Evolutionary conservation across 2,329 filamentous ascomycete species (phyloP).

Genomic region (Arachnopeziza araneosa): DNA sequence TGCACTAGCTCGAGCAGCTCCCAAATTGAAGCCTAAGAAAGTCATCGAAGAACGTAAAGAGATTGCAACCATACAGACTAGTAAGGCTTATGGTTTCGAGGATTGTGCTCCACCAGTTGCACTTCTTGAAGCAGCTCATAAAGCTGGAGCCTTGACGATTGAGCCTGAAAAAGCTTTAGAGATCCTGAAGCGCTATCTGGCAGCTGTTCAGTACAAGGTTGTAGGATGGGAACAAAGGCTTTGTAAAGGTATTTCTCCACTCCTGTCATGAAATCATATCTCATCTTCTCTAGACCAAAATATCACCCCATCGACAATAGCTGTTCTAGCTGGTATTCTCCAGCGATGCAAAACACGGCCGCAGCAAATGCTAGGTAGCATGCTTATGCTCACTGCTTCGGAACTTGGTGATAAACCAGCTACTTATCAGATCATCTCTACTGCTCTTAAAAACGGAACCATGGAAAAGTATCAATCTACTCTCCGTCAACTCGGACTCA

Average conservation of each 20-base stretch:
- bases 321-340: conserved; percentile 22
- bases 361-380: conserved; percentile 20
- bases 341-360: conserved; percentile 10
- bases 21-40: neutral
- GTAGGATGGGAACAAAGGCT: conserved; percentile 18
- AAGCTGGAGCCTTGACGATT: conserved; percentile 22
- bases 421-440: conserved; percentile 20
- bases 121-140: conserved; percentile 19
- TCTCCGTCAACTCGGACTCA: conserved; percentile 16
- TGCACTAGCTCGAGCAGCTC: neutral
- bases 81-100: conserved; percentile 8
- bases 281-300: neutral
- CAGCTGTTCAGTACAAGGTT: neutral
- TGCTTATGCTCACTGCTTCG: conserved; percentile 23
- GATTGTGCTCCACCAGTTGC: conserved; percentile 19
- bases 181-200: conserved; percentile 20
- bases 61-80: neutral
- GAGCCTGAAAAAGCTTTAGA: conserved; percentile 19
- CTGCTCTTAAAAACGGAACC: conserved; percentile 8
- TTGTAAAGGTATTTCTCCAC: conserved; percentile 15
- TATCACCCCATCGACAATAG: conserved; percentile 19
- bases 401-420: conserved; percentile 25
- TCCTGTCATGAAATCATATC: neutral
- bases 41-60: neutral
- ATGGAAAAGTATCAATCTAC: conserved; percentile 8